Evolutionary conservation across 176 grass and related monocot genomes (phyloP), one percentile per base, ranked within the genome.

Genomic region (Phoenix dactylifera): DNA sequence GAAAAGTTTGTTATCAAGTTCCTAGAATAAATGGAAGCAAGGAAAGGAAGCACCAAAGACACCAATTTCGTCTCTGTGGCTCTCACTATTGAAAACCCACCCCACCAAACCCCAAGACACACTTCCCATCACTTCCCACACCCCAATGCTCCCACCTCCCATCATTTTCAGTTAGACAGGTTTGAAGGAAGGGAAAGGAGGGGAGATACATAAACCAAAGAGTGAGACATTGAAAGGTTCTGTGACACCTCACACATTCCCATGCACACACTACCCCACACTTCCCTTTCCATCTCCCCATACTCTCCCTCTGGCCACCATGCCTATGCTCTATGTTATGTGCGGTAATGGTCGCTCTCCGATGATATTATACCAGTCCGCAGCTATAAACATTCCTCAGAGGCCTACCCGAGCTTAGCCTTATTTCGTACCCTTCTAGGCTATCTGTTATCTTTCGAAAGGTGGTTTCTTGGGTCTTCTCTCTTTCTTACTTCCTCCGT

Each of bases 91-190:
- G 68, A 61, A 63, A 72, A 73, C 53, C 63, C 18, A 52, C 52
- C 30, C 39, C 32, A 72, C 59, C 75, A 25, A 79, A 79, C 58
- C 58, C 56, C 54, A 72, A 58, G 63, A 79, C 54, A 51, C 79
- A 32, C 57, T 59, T 75, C 79, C 64, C 62, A 76, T 66, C 59
- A 71, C 51, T 63, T 68, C 74, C 57, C 87, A 57, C 68, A 64
- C 26, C 52, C 69, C 83, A 60, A 86, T 52, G 72, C 50, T 58
- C 28, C 71, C 68, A 49, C 54, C 23, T 24, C 65, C 57, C 86
- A 79, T 86, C 75, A 82, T 79, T 79, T 79, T 82, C 75, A 75
- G 73, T 57, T 78, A 64, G 77, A 84, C 78, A 78, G 80, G 23
- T 58, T 66, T 66, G 28, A 67, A 74, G 28, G 16, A 24, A 49